Evolutionary conservation across 371 early-diverging fungal species (phyloP).

Genomic region (Nematocida sp.): DNA sequence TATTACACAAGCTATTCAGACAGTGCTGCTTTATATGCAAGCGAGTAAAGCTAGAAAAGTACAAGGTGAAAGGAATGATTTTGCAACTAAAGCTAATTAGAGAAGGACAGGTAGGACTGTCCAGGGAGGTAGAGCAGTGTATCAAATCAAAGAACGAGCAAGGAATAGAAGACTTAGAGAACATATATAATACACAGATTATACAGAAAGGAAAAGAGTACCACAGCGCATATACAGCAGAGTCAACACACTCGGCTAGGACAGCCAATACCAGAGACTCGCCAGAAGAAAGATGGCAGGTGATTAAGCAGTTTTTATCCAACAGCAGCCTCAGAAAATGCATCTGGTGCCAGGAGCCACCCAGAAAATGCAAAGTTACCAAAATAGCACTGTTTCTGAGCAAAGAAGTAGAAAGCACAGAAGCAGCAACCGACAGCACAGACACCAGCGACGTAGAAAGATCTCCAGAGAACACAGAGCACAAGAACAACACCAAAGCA

Average conservation of each 20-base stretch:
- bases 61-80: constrained; percentile 23
- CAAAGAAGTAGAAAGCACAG: not conserved
- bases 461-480: not conserved
- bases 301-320: constrained; percentile 26
- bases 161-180: not conserved
- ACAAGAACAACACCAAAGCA: not conserved
- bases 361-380: not conserved
- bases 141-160: constrained; percentile 13
- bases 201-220: not conserved
- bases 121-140: constrained; percentile 13
- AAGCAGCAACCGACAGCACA: not conserved
- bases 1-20: constrained; percentile 75
- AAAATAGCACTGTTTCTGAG: not conserved
- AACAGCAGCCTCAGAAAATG: constrained; percentile 26
- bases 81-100: constrained; percentile 42
- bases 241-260: not conserved
- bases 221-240: not conserved
- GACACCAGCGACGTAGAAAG: constrained; percentile 17
- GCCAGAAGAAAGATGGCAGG: not conserved
- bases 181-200: not conserved
- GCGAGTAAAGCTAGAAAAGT: constrained; percentile 69
- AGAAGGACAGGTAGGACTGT: constrained; percentile 19
- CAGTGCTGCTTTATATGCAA: constrained; percentile 82
- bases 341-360: constrained; percentile 45
- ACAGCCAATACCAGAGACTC: no score